Conservation (phyloP, 2,329 filamentous ascomycete species). For the Colletotrichum lindemuthianum region DNA sequence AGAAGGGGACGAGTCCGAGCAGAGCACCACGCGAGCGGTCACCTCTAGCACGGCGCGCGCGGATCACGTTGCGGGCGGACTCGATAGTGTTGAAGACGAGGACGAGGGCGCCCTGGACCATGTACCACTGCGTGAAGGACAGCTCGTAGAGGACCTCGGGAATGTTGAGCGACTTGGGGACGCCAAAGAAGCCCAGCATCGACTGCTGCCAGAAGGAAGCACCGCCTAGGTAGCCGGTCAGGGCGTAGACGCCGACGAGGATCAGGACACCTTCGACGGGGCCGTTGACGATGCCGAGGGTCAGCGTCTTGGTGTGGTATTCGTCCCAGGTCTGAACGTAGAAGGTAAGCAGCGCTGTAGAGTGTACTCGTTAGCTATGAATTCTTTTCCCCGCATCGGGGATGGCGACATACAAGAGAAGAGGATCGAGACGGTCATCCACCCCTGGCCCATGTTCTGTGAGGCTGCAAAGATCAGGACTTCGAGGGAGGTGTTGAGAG, state of each 20-base stretch:
- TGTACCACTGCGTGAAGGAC: conserved; percentile 91
- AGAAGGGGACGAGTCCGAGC: conserved; percentile 85
- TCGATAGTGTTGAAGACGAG: conserved; percentile 86
- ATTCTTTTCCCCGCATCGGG: not conserved
- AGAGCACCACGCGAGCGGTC: conserved; percentile 80
- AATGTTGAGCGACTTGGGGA: conserved; percentile 72
- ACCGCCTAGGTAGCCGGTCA: conserved; percentile 87
- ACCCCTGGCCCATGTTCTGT: conserved; percentile 93
- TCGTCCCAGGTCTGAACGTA: conserved; percentile 99
- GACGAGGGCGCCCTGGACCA: conserved; percentile 85
- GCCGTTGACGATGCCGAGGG: conserved; percentile 89
- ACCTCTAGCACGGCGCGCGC: conserved; percentile 77
- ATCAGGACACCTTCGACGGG: conserved; percentile 95
- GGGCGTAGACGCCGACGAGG: conserved; percentile 80
- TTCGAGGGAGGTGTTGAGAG: conserved; percentile 94
- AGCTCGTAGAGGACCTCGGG: conserved; percentile 79
- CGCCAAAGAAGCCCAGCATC: conserved; percentile 75
- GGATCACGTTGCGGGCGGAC: conserved; percentile 85
- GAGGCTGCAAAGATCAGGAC: conserved; percentile 90
- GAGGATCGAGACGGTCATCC: conserved; percentile 84
- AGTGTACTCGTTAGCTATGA: conserved; percentile 17
- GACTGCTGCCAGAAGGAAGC: conserved; percentile 93
- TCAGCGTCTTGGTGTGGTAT: conserved; percentile 96
- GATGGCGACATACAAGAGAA: conserved; percentile 74
- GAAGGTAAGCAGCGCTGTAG: conserved; percentile 87